phyloP scores from a whole-genome alignment of 805 yeast genomes.

The Diddensiella transvaalensis region DNA sequence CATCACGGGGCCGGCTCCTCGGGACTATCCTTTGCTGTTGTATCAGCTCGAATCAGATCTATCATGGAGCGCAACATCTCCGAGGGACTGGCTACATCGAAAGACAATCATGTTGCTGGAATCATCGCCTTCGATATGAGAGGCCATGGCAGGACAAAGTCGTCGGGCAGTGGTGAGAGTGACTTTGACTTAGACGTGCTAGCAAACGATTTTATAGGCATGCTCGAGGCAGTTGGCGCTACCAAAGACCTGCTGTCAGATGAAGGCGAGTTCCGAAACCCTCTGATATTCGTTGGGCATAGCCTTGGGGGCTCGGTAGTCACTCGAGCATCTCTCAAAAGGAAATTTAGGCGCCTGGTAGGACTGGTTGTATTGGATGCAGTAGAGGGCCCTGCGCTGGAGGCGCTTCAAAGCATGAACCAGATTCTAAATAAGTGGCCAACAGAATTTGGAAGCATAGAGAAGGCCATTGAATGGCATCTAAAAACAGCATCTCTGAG shows the following conservation, averaged over 20 bases:
- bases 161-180: constrained; percentile 26
- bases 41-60: constrained; percentile 38
- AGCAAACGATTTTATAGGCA: constrained; percentile 51
- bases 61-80: constrained; percentile 22
- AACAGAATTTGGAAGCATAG: constrained; percentile 44
- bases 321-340: constrained; percentile 45
- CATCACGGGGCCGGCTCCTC: constrained; percentile 97
- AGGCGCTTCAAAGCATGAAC: constrained; percentile 64
- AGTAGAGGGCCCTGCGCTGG: constrained; percentile 87
- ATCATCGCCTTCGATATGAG: constrained; percentile 72
- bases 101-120: constrained; percentile 46
- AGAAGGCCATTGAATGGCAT: constrained; percentile 81
- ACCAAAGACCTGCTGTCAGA: constrained; percentile 14
- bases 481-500: constrained; percentile 51
- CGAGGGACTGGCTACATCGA: neutral
- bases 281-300: constrained; percentile 70
- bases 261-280: constrained; percentile 10
- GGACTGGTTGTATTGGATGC: constrained; percentile 86
- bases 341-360: constrained; percentile 34
- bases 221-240: constrained; percentile 43
- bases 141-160: constrained; percentile 69
- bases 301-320: constrained; percentile 89
- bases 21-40: constrained; percentile 66
- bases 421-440: constrained; percentile 68
- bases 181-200: constrained; percentile 50